Evolutionary conservation across 495 filamentous ascomycete genomes (phyloP).

Genomic region (Hypoxylon crocopeplum): DNA sequence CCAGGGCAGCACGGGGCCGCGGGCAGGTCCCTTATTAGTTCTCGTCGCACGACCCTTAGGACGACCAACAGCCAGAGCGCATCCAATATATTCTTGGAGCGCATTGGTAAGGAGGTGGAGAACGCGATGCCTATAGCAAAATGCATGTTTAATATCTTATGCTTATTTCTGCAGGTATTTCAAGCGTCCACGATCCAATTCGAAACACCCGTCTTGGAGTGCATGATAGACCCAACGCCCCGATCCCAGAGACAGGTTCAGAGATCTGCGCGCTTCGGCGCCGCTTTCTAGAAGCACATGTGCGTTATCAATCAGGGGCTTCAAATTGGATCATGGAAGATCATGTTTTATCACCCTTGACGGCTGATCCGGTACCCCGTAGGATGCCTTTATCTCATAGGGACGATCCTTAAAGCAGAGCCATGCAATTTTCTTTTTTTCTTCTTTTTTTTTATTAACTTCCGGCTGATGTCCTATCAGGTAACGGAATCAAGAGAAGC

Average conservation of each 20-base stretch:
- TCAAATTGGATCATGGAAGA: conserved; percentile 23
- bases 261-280: conserved; percentile 23
- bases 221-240: conserved; percentile 17
- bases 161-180: conserved; percentile 8
- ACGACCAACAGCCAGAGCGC: neutral
- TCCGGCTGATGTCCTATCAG: neutral
- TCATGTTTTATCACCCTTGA: conserved; percentile 34
- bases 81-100: neutral
- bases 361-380: conserved; percentile 20
- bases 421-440: conserved; percentile 9
- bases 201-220: conserved; percentile 17
- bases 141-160: conserved; percentile 20
- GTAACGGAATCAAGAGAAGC: neutral
- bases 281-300: conserved; percentile 27
- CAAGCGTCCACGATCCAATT: conserved; percentile 20
- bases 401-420: conserved; percentile 9
- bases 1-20: neutral
- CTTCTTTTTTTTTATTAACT: conserved; percentile 2
- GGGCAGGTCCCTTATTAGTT: conserved; percentile 1
- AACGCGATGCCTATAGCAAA: conserved; percentile 17
- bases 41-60: conserved; percentile 18
- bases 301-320: conserved; percentile 23
- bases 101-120: conserved; percentile 23
- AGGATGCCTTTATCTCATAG: conserved; percentile 15
- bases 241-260: conserved; percentile 14